phyloP scores from a whole-genome alignment of 208 protist species.

The Trypanosomatidae sp. region DNA sequence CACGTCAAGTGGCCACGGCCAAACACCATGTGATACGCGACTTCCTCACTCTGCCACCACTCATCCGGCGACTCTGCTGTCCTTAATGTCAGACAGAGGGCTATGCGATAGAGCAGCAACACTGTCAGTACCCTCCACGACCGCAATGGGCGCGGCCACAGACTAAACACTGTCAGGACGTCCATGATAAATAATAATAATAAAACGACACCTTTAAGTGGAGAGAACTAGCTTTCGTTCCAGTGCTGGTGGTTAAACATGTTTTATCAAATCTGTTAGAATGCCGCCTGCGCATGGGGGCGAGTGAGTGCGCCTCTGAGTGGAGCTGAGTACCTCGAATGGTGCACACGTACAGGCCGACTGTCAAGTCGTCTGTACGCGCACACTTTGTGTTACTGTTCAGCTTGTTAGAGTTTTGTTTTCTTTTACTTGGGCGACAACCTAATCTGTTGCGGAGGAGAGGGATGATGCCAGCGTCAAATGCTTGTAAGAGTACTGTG shows the following conservation, averaged over 20 bases:
- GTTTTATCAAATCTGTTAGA: not conserved
- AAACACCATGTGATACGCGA: slow-evolving; percentile 84
- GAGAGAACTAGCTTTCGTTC: not conserved
- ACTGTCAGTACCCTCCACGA: slow-evolving; percentile 14
- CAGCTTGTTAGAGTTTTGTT: not conserved
- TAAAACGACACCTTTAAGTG: not conserved
- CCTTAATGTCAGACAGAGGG: slow-evolving; percentile 44
- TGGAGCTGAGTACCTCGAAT: not conserved
- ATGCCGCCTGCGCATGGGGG: not conserved
- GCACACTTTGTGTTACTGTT: not conserved
- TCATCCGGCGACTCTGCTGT: slow-evolving; percentile 78
- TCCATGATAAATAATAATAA: slow-evolving; percentile 6
- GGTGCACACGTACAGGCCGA: not conserved
- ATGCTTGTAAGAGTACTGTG: not conserved
- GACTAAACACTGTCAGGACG: slow-evolving; percentile 19
- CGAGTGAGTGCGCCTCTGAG: not conserved
- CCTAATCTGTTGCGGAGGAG: not conserved
- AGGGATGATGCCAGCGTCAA: not conserved
- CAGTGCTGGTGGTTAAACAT: not conserved
- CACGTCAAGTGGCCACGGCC: slow-evolving; percentile 75
- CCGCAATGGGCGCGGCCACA: slow-evolving; percentile 21
- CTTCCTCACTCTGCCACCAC: slow-evolving; percentile 89
- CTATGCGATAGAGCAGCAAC: slow-evolving; percentile 50
- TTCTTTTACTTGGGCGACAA: not conserved
- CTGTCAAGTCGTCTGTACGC: not conserved